Evolutionary conservation across 768 basidiomycete species (phyloP), one percentile per base, ranked within the genome.

Genomic region (Leccinum arenicola): DNA sequence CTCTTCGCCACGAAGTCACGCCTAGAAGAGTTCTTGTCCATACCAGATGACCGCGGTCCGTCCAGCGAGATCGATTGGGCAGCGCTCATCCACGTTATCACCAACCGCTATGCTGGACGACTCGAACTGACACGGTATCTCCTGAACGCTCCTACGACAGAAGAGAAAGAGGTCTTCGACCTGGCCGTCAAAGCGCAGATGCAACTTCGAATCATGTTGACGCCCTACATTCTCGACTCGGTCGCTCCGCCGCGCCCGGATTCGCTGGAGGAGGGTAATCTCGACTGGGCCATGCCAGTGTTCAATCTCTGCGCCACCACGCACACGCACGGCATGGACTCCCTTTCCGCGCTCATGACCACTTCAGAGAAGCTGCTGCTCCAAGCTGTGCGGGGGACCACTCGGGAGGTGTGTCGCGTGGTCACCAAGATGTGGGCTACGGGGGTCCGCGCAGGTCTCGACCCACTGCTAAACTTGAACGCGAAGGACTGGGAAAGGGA

Each of bases 361-460:
- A 23, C 50, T n/a, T 67, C 72, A 3, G 75, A 77, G 59, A 47
- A 10, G 2, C 27, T 72, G 21, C 64, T 77, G 11, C 59, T 72
- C 3, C 57, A 50, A 43, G 69, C 55, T 11, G 19, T 76, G 6
- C 65, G 67, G 10, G 77, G 68, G 0, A 79, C 78, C 0, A 74
- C 56, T 6, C 71, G 69, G 31, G 80, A 83, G 61, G 79, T 80
- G 19, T 83, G 80, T 57, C 73, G 78, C 0, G 74, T 78, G 1
- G 60, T 78, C 25, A 79, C 78, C 3, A 70, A 67, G 33, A 74
- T 83, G 63, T 83, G 81, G 82, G 78, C 78, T 3, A 64, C 74
- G 23, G 82, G 79, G 5, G 65, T 66, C 1, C 36, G 50, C 5
- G 54, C 51, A 2, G 69, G 69, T 0, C 21, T 70, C 11, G 68